Evolutionary conservation across 2,329 filamentous ascomycete species (phyloP).

Genomic region (Alternaria gansuensis): DNA sequence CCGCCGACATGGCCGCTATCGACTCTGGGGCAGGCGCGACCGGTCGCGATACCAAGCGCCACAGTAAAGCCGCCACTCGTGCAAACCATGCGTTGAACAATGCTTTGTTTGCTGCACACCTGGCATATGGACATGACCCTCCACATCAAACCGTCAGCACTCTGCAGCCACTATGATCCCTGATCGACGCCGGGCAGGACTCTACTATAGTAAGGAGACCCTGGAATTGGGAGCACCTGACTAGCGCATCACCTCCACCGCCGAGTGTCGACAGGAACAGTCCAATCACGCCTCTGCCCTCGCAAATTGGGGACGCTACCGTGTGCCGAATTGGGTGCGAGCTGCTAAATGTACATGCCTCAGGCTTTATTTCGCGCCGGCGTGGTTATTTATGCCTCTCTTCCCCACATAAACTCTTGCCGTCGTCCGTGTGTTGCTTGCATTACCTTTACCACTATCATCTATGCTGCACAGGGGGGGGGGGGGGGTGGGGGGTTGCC

Average conservation of each 20-base stretch:
- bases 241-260: slow-evolving; percentile 12
- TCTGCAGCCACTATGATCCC: slow-evolving; percentile 14
- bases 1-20: slow-evolving; percentile 28
- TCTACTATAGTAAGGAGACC: slow-evolving; percentile 5
- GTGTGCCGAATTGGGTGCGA: slow-evolving; percentile 1
- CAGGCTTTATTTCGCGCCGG: background rate
- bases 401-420: slow-evolving; percentile 2
- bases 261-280: slow-evolving; percentile 1
- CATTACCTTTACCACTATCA: background rate
- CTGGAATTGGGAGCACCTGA: slow-evolving; percentile 15
- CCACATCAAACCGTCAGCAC: slow-evolving; percentile 3
- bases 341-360: slow-evolving; percentile 7
- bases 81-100: background rate
- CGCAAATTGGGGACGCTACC: slow-evolving; percentile 1
- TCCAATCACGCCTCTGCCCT: slow-evolving; percentile 11
- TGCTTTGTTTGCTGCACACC: slow-evolving; percentile 7
- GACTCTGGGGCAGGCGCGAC: slow-evolving; percentile 22
- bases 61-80: slow-evolving; percentile 5
- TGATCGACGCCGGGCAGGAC: slow-evolving; percentile 1
- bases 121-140: slow-evolving; percentile 1
- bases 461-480: background rate
- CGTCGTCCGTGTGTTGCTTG: background rate
- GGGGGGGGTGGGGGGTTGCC: too few species aligned
- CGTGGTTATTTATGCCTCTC: slow-evolving; percentile 6
- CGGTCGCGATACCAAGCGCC: slow-evolving; percentile 3